Percentiles rank a stretch among this genome's conserved stretches.
Evolutionary conservation across 257 asterid species (phyloP).

Genomic region (Petunia axillaris): DNA sequence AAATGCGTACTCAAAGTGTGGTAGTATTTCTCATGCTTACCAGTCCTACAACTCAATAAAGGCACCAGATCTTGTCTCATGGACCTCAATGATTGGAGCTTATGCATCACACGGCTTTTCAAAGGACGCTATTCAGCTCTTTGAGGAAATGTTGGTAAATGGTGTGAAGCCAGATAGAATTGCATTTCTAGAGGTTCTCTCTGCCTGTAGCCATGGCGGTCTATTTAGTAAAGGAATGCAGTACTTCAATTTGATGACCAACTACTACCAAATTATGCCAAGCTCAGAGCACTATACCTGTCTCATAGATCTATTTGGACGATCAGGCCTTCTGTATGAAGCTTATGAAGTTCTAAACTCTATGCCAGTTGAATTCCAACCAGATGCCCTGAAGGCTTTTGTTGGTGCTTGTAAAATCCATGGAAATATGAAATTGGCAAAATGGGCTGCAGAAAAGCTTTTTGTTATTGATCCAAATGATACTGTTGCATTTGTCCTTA

Average conservation of each 20-base stretch:
- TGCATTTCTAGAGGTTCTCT: conserved; percentile 44
- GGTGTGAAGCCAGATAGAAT: conserved; percentile 41
- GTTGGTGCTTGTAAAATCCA: conserved; percentile 42
- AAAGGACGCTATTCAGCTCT: conserved; percentile 34
- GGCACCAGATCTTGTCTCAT: conserved; percentile 41
- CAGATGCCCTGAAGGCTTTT: conserved; percentile 43
- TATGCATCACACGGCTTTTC: conserved; percentile 46
- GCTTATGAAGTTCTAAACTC: conserved; percentile 39
- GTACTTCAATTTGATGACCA: conserved; percentile 39
- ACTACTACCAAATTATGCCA: conserved; percentile 34
- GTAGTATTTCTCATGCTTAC: conserved; percentile 33
- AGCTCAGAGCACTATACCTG: conserved; percentile 39
- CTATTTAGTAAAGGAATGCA: conserved; percentile 39
- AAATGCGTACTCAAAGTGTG: conserved; percentile 42
- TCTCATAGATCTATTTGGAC: conserved; percentile 44
- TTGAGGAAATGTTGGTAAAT: conserved; percentile 36
- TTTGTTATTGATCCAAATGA: conserved; percentile 35
- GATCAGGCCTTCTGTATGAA: conserved; percentile 40
- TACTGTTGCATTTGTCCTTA: conserved; percentile 33
- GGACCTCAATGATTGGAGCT: conserved; percentile 48
- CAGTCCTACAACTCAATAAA: conserved; percentile 35
- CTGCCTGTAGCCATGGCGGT: conserved; percentile 49
- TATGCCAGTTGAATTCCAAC: conserved; percentile 24
- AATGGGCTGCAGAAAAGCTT: conserved; percentile 43
- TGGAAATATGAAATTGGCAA: conserved; percentile 34